Base-by-base conservation (phyloP, 2,329 filamentous ascomycete species). In the Paracorniculantispora psalliotae region DNA sequence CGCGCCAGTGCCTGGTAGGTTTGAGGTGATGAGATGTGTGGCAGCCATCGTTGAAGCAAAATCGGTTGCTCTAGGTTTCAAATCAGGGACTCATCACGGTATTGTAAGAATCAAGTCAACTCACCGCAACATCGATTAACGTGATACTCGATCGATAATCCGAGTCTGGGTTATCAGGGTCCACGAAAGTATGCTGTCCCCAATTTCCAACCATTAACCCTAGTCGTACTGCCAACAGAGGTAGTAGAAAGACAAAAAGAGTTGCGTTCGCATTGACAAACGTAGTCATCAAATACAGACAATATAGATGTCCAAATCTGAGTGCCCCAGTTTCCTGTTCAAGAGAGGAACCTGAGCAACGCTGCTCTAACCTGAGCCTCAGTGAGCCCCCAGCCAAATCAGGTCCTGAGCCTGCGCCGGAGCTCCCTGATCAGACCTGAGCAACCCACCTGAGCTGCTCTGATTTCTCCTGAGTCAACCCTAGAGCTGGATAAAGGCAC, bases 131-230 rank as follows among this genome's bases (percentile, higher is more conserved):
- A 67, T 93, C 90, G 57, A 93, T 86, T 23, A 93, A 69, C 0
- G 90, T 92, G 63, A 92, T 89, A 69, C 89, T 92, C 0, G 87
- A 91, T 35, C 89, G 80, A 66, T 86, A 92, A 68, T 93, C 89
- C 0, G 88, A 92, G 66, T 90, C 83, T 37, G 90, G 90, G 64
- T 91, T 86, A 13, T 84, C 76, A 19, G 86, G 82, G 65, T 93
- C 89, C 6, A 93, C 89, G 63, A 93, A 86, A 1, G 89, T 89
- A 69, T 93, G 90, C 69, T 93, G 90, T 3, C 88, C 90, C 88
- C 89, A 93, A 68, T 93, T 93, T 1, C 90, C 90, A 8, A 90
- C 79, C 90, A 92, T 93, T 63, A 93, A 71, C 0, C 85, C 89
- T 19, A 90, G 65, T 0, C 90, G 81, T 71, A 92, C 79, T 28